Evolutionary conservation across 2,329 filamentous ascomycete species (phyloP).

Genomic region (Graphium sp.): DNA sequence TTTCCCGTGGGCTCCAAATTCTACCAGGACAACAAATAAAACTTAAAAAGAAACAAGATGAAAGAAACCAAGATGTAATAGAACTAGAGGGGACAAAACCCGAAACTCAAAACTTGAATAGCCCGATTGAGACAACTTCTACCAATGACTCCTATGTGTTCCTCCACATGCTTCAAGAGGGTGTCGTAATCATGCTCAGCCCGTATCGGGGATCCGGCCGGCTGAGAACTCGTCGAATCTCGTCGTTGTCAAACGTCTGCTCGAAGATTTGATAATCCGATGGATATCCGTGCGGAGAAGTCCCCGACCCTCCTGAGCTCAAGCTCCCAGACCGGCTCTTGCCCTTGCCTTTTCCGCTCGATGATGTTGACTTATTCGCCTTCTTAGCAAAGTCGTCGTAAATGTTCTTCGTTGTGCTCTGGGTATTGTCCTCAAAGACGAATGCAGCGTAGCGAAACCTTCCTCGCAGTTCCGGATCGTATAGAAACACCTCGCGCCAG

Average conservation of each 20-base stretch:
- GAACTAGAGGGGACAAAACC: too few species aligned
- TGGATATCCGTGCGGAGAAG: not conserved
- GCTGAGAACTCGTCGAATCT: slow-evolving; percentile 31
- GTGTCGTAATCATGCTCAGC: slow-evolving; percentile 30
- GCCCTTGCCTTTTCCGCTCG: slow-evolving; percentile 16
- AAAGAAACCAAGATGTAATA: too few species aligned
- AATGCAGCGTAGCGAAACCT: slow-evolving; percentile 46
- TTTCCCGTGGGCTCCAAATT: too few species aligned
- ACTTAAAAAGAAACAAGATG: too few species aligned
- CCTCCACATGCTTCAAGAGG: too few species aligned
- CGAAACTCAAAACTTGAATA: too few species aligned
- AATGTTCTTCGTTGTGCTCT: slow-evolving; percentile 35
- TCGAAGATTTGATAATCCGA: slow-evolving; percentile 36
- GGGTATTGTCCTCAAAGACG: slow-evolving; percentile 40
- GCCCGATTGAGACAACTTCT: not conserved
- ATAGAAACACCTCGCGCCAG: slow-evolving; percentile 48
- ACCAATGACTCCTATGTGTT: not conserved
- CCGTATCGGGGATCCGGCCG: slow-evolving; percentile 37
- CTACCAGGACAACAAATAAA: too few species aligned
- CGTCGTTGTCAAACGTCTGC: slow-evolving; percentile 29
- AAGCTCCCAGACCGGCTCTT: slow-evolving; percentile 9
- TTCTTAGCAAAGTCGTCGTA: slow-evolving; percentile 39
- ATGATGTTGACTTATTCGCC: slow-evolving; percentile 9
- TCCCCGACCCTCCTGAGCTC: slow-evolving; percentile 7
- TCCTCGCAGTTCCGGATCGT: slow-evolving; percentile 43